Percentiles rank a stretch among this genome's conserved stretches.
Conservation (phyloP, 345 rosid species). For the Eucalyptus globulus region DNA sequence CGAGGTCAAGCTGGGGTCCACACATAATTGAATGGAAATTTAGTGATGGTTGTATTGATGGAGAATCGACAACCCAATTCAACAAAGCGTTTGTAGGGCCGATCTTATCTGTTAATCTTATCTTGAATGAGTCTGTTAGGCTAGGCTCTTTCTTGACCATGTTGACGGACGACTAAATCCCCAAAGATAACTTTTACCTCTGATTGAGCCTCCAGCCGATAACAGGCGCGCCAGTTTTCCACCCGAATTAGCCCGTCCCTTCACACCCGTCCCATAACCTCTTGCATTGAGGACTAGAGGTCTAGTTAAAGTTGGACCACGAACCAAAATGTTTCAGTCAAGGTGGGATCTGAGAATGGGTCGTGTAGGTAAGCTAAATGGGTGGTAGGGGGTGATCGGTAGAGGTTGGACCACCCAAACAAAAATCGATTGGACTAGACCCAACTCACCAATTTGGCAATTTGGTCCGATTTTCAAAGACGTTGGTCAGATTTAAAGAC, state of each 20-base stretch:
- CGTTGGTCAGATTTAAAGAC: no score
- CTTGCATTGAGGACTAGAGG: background rate
- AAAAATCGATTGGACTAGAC: no score
- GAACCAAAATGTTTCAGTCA: background rate
- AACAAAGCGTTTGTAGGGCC: background rate
- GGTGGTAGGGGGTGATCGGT: background rate
- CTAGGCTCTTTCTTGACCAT: background rate
- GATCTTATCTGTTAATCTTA: background rate
- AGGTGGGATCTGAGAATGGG: background rate
- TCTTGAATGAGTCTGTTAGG: background rate
- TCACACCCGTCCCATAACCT: background rate
- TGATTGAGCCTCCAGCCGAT: background rate
- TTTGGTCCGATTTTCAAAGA: no score
- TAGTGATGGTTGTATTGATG: background rate
- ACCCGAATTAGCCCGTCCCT: background rate
- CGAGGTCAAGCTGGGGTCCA: background rate
- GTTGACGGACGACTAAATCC: background rate
- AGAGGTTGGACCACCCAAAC: no score
- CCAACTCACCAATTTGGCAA: no score
- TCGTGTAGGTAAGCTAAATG: background rate
- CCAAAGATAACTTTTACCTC: background rate
- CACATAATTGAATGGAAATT: background rate
- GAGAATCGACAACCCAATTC: background rate
- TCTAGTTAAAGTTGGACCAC: background rate
- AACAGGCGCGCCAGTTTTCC: background rate